Conservation (phyloP, 257 asterid genomes). For the Nicotiana obtusifolia region DNA sequence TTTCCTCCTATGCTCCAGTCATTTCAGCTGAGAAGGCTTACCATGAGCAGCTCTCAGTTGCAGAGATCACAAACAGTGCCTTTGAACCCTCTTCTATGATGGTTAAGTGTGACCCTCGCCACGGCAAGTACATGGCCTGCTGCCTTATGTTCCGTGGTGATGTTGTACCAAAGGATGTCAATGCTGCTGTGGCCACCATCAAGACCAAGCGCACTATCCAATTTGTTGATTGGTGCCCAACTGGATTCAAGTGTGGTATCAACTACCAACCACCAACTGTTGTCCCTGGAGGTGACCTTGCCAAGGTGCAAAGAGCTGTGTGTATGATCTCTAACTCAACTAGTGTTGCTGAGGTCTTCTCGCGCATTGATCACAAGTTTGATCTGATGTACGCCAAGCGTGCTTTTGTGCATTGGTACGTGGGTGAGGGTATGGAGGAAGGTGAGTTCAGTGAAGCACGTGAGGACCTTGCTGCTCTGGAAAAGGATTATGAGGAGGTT, state of each 20-base stretch:
- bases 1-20: conserved; percentile 24
- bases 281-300: conserved; percentile 23
- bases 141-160: conserved; percentile 27
- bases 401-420: conserved; percentile 26
- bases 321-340: conserved; percentile 30
- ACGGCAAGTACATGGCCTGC: conserved; percentile 30
- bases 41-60: conserved; percentile 25
- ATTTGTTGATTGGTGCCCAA: conserved; percentile 27
- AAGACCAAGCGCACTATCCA: conserved; percentile 28
- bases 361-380: conserved; percentile 19
- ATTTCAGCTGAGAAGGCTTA: conserved; percentile 25
- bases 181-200: conserved; percentile 27
- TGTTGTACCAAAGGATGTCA: conserved; percentile 26
- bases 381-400: conserved; percentile 26
- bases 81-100: conserved; percentile 28
- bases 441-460: conserved; percentile 32
- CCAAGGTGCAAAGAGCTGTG: conserved; percentile 25
- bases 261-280: conserved; percentile 28
- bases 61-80: conserved; percentile 26
- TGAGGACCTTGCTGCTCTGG: conserved; percentile 27
- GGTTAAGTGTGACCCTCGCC: conserved; percentile 30
- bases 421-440: conserved; percentile 31
- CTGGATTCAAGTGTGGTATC: conserved; percentile 30
- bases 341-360: conserved; percentile 20
- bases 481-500: conserved; percentile 25